Conservation (phyloP, 495 filamentous ascomycete species). For the Aspergillus cavernicola region DNA sequence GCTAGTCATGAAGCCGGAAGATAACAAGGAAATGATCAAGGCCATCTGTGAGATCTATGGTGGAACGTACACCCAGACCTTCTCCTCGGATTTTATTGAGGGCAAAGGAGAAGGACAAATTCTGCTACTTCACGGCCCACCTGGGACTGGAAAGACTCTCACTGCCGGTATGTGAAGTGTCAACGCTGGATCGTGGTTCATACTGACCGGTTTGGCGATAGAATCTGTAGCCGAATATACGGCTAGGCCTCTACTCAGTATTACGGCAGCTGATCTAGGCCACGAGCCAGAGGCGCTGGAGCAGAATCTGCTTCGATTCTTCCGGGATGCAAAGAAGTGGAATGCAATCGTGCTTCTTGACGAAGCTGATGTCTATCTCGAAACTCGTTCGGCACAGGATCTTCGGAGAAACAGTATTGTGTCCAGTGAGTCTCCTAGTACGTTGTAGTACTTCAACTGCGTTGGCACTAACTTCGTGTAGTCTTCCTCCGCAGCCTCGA, state of each 20-base stretch:
- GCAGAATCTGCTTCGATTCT: slow-evolving; percentile 10
- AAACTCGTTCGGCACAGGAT: slow-evolving; percentile 28
- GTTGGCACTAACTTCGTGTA: not conserved
- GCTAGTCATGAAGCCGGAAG: too few species aligned
- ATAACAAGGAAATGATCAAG: too few species aligned
- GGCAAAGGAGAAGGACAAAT: slow-evolving; percentile 19
- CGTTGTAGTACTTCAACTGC: too few species aligned
- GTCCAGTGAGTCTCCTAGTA: slow-evolving; percentile 29
- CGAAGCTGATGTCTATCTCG: slow-evolving; percentile 27
- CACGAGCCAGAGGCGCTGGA: slow-evolving; percentile 11
- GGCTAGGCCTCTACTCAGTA: slow-evolving; percentile 7
- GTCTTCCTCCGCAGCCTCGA: not conserved
- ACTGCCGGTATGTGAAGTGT: slow-evolving; percentile 13
- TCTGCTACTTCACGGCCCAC: slow-evolving; percentile 17
- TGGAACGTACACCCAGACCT: too few species aligned
- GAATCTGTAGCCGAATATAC: slow-evolving; percentile 15
- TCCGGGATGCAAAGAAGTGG: slow-evolving; percentile 14
- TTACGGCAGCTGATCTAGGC: slow-evolving; percentile 18
- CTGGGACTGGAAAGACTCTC: slow-evolving; percentile 21
- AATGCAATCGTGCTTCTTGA: slow-evolving; percentile 25
- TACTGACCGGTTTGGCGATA: too few species aligned
- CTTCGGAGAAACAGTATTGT: slow-evolving; percentile 55
- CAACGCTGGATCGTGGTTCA: too few species aligned
- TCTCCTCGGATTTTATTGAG: slow-evolving; percentile 5
- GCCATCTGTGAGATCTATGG: too few species aligned